phyloP scores from a whole-genome alignment of 208 protist species.

The Porcisia deanei region DNA sequence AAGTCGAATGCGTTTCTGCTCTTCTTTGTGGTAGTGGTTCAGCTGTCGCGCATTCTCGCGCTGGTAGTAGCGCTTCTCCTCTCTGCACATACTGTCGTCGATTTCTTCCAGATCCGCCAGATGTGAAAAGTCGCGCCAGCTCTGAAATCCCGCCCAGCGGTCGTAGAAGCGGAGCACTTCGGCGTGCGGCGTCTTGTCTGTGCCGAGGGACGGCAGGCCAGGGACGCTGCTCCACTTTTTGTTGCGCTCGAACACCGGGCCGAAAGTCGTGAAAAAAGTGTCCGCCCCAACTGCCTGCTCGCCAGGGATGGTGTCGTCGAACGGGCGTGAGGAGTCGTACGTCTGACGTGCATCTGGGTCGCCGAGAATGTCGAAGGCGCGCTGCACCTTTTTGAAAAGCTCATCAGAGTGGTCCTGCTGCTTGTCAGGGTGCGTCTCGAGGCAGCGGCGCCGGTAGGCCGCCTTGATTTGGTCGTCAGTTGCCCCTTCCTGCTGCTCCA shows the following conservation, averaged over 20 bases:
- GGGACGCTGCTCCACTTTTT: constrained; percentile 81
- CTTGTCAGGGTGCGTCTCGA: constrained; percentile 97
- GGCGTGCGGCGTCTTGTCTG: constrained; percentile 54
- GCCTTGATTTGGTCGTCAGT: constrained; percentile 74
- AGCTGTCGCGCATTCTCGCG: constrained; percentile 95
- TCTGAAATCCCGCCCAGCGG: constrained; percentile 94
- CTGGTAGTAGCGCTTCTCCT: constrained; percentile 97
- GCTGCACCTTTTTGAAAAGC: constrained; percentile 94
- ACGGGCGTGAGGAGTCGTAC: constrained; percentile 95
- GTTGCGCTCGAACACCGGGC: constrained; percentile 93
- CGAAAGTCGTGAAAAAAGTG: constrained; percentile 92
- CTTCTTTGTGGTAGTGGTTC: constrained; percentile 78
- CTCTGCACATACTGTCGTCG: constrained; percentile 91
- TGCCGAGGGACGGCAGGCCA: constrained; percentile 78
- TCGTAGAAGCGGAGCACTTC: constrained; percentile 95
- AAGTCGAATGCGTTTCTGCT: constrained; percentile 87
- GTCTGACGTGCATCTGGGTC: constrained; percentile 84
- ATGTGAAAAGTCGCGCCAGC: constrained; percentile 96
- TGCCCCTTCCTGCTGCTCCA: constrained; percentile 58
- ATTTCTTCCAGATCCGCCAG: constrained; percentile 93
- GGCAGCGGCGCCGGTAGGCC: constrained; percentile 92
- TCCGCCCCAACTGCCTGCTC: constrained; percentile 44
- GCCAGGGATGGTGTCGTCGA: constrained; percentile 93
- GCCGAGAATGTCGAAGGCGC: constrained; percentile 94
- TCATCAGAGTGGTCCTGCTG: constrained; percentile 82